phyloP scores from a whole-genome alignment of 768 basidiomycete species.

The Russula brevipes region DNA sequence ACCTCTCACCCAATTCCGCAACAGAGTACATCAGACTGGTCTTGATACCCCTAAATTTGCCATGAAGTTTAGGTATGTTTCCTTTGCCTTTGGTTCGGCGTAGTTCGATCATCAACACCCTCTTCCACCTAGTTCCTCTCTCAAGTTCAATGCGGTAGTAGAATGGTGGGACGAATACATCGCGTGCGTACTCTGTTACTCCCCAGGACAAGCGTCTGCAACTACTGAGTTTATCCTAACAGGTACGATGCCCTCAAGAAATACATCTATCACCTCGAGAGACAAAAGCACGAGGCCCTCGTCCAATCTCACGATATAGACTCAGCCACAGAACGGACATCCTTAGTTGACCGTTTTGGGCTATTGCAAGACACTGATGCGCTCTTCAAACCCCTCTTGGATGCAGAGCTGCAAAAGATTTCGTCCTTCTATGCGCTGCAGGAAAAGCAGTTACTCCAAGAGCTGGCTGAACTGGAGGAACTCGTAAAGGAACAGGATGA shows the following conservation, averaged over 20 bases:
- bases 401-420: conserved; percentile 81
- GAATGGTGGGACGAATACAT: conserved; percentile 95
- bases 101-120: not conserved
- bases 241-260: conserved; percentile 88
- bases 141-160: conserved; percentile 86
- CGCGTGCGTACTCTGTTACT: conserved; percentile 48
- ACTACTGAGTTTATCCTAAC: not conserved
- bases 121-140: conserved; percentile 51
- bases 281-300: conserved; percentile 53
- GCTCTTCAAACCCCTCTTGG: conserved; percentile 68
- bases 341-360: conserved; percentile 44
- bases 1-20: conserved; percentile 16
- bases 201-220: not conserved
- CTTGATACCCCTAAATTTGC: conserved; percentile 19
- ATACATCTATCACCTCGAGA: conserved; percentile 80
- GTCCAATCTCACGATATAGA: conserved; percentile 50
- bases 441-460: conserved; percentile 63
- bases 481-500: conserved; percentile 58
- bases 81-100: not conserved
- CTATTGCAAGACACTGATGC: conserved; percentile 42
- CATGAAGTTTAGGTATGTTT: conserved; percentile 60
- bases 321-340: conserved; percentile 49
- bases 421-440: conserved; percentile 71
- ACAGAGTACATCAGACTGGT: not conserved
- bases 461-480: conserved; percentile 53